Conservation (phyloP, 208 protist genomes). For the Vickermania ingenoplastis region DNA sequence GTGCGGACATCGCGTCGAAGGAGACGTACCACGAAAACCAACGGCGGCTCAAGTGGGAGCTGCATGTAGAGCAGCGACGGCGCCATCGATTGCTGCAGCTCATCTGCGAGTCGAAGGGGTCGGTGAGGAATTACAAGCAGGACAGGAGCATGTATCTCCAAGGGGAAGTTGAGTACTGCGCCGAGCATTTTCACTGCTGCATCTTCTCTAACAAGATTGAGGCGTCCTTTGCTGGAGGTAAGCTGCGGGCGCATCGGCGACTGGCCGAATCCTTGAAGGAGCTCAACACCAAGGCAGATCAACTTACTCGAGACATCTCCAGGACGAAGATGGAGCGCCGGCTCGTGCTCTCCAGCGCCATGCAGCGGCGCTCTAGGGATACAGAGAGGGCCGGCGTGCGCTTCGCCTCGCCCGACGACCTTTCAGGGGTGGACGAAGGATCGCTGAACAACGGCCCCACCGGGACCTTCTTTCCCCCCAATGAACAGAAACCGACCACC, state of each 20-base stretch:
- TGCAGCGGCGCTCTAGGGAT: not conserved
- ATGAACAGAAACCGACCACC: not conserved
- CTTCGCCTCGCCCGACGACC: not conserved
- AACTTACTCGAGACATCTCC: not conserved
- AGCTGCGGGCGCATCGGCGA: not conserved
- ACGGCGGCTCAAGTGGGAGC: not conserved
- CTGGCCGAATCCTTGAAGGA: not conserved
- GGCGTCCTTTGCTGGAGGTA: not conserved
- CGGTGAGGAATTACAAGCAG: not conserved
- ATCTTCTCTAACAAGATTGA: not conserved
- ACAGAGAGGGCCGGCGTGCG: too few species aligned
- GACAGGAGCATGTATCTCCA: not conserved
- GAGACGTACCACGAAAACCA: not conserved
- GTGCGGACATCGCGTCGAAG: not conserved
- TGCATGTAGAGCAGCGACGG: not conserved
- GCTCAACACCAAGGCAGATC: not conserved
- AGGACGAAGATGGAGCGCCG: not conserved
- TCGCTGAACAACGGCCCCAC: not conserved
- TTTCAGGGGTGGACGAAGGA: too few species aligned
- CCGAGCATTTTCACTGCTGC: not conserved
- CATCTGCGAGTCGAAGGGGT: not conserved
- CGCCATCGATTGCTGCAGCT: not conserved
- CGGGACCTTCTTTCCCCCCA: not conserved
- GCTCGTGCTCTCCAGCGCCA: too few species aligned
- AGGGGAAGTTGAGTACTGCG: not conserved